Evolutionary conservation across 2,329 filamentous ascomycete species (phyloP), one percentile per base, ranked within the genome.

Genomic region (Clonostachys byssicola): DNA sequence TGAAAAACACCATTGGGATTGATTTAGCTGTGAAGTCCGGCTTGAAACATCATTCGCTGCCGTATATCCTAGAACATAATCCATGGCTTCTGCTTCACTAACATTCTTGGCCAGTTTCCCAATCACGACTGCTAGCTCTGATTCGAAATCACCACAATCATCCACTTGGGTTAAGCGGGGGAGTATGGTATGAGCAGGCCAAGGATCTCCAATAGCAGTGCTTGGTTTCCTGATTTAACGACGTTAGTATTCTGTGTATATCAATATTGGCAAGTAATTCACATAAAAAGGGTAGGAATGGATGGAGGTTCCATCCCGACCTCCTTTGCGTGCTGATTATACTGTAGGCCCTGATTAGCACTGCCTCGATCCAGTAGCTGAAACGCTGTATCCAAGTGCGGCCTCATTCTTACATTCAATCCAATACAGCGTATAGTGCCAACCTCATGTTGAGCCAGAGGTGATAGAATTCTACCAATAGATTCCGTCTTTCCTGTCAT

Each of bases 51-150:
- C 82, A 62, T 86, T 86, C 55, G 74, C 73, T 18, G 74, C 73
- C 1, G 80, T 83, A 59, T 86, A 86, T 30, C 83, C 82, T 3
- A 86, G 73, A 5, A 86, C 71, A 55, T 85, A 82, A 52, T 76
- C 71, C 44, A 80, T 58, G 6, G 80, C 80, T 30, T 83, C 72
- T 1, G 66, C 70, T 53, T 81, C 78, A 42, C 70, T 64, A 10
- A 83, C 77, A 52, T 84, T 78, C 68, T 71, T 60, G 63, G 70
- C 66, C 13, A 66, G 59, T 53, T 67, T 70, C 35, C 76, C 75
- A 41, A 84, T 73, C 12, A 83, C 68, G 30, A 82, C 71, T 12
- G 73, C 78, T 44, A 84, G 68, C 61, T 83, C 80, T 4, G 76
- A 75, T 59, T 83, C 78, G 58, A 80, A 81, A 61, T 83, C 81